Evolutionary conservation across 2,329 filamentous ascomycete genomes (phyloP).

Genomic region (Alternaria sp.): DNA sequence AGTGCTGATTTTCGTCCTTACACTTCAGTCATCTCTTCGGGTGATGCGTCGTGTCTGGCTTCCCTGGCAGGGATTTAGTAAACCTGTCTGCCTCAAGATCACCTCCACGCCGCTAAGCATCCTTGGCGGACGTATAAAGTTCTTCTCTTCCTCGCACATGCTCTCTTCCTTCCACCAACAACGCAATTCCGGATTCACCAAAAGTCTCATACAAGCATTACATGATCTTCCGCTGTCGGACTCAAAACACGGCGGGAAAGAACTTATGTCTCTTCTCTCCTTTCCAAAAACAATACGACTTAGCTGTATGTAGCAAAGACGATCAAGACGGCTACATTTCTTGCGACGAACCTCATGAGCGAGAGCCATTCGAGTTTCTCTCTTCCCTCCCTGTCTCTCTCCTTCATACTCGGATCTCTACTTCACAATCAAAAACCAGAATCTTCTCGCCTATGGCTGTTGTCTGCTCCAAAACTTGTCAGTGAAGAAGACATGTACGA

Average conservation of each 20-base stretch:
- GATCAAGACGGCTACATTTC: neutral
- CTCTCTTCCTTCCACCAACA: neutral
- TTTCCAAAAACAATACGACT: neutral
- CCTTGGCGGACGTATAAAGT: neutral
- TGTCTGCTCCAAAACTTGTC: no score
- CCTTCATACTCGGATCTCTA: no score
- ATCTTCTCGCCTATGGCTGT: no score
- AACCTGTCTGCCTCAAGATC: neutral
- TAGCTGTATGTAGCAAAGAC: neutral
- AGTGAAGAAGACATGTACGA: no score
- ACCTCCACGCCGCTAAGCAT: neutral
- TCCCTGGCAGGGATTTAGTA: neutral
- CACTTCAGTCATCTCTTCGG: neutral
- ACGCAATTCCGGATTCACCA: neutral
- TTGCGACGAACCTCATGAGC: no score
- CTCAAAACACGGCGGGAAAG: no score
- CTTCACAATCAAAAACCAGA: no score
- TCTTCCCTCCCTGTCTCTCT: neutral
- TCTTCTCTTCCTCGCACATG: neutral
- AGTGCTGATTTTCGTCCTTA: neutral
- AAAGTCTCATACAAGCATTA: fast-evolving
- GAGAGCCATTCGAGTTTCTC: neutral
- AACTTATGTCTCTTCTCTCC: neutral
- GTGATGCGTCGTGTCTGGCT: neutral
- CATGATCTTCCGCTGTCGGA: neutral